Evolutionary conservation across 345 rosid genomes (phyloP).

Genomic region (Boechera divaricarpa): DNA sequence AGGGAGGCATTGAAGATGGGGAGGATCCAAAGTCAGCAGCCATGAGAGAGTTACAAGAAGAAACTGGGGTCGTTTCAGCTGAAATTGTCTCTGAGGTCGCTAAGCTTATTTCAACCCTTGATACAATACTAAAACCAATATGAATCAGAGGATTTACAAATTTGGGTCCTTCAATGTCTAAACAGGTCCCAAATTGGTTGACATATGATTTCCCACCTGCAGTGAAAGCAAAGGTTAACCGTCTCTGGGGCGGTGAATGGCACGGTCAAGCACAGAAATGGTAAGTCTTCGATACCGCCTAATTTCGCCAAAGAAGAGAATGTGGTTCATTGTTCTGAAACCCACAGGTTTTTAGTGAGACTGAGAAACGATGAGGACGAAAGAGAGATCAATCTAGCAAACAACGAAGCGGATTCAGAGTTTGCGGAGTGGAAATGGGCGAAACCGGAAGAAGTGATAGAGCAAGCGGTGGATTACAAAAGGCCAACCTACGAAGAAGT

Average conservation of each 20-base stretch:
- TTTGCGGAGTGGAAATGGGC: slow-evolving; percentile 99
- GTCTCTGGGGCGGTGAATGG: slow-evolving; percentile 99
- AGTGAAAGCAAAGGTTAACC: slow-evolving; percentile 94
- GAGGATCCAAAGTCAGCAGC: slow-evolving; percentile 96
- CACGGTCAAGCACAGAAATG: slow-evolving; percentile 99
- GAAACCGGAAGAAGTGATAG: slow-evolving; percentile 77
- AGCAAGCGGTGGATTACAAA: slow-evolving; percentile 98
- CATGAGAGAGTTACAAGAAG: slow-evolving; percentile 81
- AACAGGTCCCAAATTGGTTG: slow-evolving; percentile 94
- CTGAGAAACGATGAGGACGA: slow-evolving; percentile 64
- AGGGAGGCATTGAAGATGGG: slow-evolving; percentile 96
- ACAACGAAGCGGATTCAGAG: slow-evolving; percentile 78
- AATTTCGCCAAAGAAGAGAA: neutral
- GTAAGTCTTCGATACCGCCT: slow-evolving; percentile 41
- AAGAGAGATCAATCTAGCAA: slow-evolving; percentile 81
- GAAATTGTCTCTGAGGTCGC: slow-evolving; percentile 83
- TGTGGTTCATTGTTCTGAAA: slow-evolving; percentile 9
- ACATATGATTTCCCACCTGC: slow-evolving; percentile 92
- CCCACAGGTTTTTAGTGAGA: slow-evolving; percentile 82
- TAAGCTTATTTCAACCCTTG: neutral
- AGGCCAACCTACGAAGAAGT: slow-evolving; percentile 97
- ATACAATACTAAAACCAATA: neutral
- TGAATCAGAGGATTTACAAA: neutral
- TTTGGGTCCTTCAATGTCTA: neutral
- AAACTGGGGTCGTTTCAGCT: slow-evolving; percentile 90